Evolutionary conservation across 2,329 filamentous ascomycete genomes (phyloP).

Genomic region (Dactylellina haptotyla): DNA sequence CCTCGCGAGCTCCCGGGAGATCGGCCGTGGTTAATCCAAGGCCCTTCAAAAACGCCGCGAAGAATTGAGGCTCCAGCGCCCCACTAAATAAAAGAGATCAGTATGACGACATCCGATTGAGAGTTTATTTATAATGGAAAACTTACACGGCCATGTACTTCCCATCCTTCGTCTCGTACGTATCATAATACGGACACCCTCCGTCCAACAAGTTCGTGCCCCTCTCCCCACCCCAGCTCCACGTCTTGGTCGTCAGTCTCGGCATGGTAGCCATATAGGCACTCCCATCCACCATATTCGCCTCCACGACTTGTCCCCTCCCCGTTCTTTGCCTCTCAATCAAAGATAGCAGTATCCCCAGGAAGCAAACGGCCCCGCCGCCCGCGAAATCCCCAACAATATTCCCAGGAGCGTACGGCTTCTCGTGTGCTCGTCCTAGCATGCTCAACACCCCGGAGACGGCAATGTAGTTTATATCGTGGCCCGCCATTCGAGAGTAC

Average conservation of each 20-base stretch:
- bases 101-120: too few relatives aligned
- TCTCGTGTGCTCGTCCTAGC: constrained; percentile 68
- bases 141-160: constrained; percentile 77
- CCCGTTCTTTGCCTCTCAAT: constrained; percentile 73
- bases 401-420: constrained; percentile 82
- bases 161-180: constrained; percentile 83
- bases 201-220: constrained; percentile 78
- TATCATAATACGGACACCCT: constrained; percentile 87
- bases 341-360: constrained; percentile 83
- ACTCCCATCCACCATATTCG: constrained; percentile 94
- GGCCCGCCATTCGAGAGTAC: constrained; percentile 65
- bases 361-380: constrained; percentile 81
- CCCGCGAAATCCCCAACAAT: constrained; percentile 91
- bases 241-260: constrained; percentile 72
- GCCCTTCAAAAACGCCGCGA: constrained; percentile 72
- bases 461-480: constrained; percentile 83
- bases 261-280: constrained; percentile 82
- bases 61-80: constrained; percentile 89
- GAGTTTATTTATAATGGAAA: neutral
- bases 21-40: constrained; percentile 69
- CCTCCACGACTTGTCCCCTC: constrained; percentile 86
- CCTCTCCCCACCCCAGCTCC: constrained; percentile 71
- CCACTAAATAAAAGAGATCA: constrained; percentile 78
- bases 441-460: constrained; percentile 81
- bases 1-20: constrained; percentile 66